Percentiles rank a stretch among this genome's conserved stretches.
Conservation (phyloP, 805 yeast genomes). For the Candida dajiaensis region DNA sequence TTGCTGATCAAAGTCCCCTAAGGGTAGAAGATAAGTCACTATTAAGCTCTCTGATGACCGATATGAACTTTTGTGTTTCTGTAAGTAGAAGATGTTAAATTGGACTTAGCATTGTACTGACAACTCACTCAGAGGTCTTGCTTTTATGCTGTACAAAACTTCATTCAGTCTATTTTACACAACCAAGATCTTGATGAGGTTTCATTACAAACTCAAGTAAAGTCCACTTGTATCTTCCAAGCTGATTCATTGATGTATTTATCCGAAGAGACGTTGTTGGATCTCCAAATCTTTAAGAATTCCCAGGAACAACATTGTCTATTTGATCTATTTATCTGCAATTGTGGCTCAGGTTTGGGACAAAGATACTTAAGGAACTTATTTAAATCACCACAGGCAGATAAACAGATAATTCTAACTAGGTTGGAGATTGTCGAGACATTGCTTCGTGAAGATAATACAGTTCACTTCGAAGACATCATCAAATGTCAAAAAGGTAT, state of each 20-base stretch:
- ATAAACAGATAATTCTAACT: constrained; percentile 21
- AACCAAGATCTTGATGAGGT: background rate
- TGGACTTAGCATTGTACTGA: background rate
- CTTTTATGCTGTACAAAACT: background rate
- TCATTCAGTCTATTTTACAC: background rate
- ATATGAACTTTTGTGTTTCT: background rate
- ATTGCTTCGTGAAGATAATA: constrained; percentile 20
- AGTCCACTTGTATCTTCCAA: background rate
- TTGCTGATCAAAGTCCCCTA: background rate
- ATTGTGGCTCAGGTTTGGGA: constrained; percentile 26
- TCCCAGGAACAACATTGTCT: constrained; percentile 6
- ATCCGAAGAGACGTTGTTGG: constrained; percentile 25
- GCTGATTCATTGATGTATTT: constrained; percentile 15
- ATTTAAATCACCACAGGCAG: constrained; percentile 30
- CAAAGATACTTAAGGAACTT: constrained; percentile 26
- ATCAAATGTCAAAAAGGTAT: constrained; percentile 18
- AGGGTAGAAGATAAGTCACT: background rate
- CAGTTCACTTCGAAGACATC: constrained; percentile 18
- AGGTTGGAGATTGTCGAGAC: constrained; percentile 26
- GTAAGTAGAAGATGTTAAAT: background rate
- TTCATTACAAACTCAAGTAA: background rate
- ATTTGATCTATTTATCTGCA: constrained; percentile 19
- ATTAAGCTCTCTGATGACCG: background rate
- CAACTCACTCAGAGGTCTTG: background rate
- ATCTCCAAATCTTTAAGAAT: constrained; percentile 21